Evolutionary conservation across 257 asterid genomes (phyloP), one percentile per base, ranked within the genome.

Genomic region (Solanum lignicaule): DNA sequence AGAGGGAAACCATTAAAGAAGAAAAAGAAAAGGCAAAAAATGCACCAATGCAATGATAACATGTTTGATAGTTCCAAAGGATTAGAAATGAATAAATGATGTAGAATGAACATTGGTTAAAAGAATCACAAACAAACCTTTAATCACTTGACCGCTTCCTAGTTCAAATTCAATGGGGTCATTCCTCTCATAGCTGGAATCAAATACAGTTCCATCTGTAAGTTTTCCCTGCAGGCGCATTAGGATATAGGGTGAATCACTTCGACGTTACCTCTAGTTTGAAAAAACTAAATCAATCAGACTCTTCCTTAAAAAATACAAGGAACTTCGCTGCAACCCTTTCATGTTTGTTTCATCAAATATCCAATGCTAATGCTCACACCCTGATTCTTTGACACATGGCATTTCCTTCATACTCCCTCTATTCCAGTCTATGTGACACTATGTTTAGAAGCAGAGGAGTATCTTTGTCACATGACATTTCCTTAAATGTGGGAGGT

Each of bases 201-300:
- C 99, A 52, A 97, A 97, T 83, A 95, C 98, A 69, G 99, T 94
- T 87, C 99, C 99, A 92, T 97, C 99, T 2, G 98, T 97, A 90
- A 97, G 98, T 90, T 92, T 91, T 84, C 99, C 99, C 99, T 97
- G 94, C 89, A 92, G 90, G 76, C 8, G 71, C 29, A 46, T 48
- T 48, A 82, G 25, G 69, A 48, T 82, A 18, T 29, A 31, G 86
- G 20, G 86, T 48, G 27, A 48, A 82, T 82, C 69, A 82, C 69
- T 48, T 48, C 18, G 6, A 31, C 11, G 3, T 48, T 81, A 48
- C 69, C 85, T 48, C 29, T 81, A 81, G 85, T 16, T 79, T 9
- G 36, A 43, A 48, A 79, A 27, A 27, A 9, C 85, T 5, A 81
- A 46, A 81, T 46, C 68, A 78, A 15, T 20, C 18, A 4, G 27